phyloP scores from a whole-genome alignment of 441 rosid species.

The Breynia disticha region DNA sequence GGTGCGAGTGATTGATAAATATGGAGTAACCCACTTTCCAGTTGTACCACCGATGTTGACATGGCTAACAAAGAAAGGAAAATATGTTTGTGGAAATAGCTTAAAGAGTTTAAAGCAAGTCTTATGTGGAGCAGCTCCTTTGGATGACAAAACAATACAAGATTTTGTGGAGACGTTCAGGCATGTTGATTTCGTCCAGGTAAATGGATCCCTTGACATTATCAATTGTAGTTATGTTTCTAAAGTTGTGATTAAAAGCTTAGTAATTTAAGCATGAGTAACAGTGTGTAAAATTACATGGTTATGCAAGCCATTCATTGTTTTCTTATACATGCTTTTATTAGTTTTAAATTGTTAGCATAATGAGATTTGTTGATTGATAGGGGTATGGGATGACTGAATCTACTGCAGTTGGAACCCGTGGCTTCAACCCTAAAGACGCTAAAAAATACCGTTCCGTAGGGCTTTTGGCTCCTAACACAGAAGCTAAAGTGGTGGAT shows the following conservation, averaged over 20 bases:
- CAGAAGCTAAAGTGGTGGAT: slow-evolving; percentile 69
- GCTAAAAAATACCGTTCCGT: slow-evolving; percentile 43
- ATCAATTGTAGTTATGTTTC: not conserved
- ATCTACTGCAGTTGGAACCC: slow-evolving; percentile 77
- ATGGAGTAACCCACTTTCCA: slow-evolving; percentile 61
- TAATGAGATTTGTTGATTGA: slow-evolving; percentile 11
- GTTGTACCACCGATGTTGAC: slow-evolving; percentile 67
- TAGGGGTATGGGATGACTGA: slow-evolving; percentile 95
- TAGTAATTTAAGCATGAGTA: too few relatives aligned
- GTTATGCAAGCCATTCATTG: not conserved
- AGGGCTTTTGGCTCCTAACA: slow-evolving; percentile 79
- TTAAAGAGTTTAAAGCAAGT: slow-evolving; percentile 75
- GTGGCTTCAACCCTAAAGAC: slow-evolving; percentile 47
- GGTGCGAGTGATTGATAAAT: slow-evolving; percentile 38
- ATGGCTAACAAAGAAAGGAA: slow-evolving; percentile 36
- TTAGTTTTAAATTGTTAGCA: not conserved
- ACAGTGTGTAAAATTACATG: not conserved
- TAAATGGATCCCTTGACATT: slow-evolving; percentile 3
- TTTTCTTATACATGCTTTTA: slow-evolving; percentile 1
- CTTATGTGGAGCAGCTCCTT: slow-evolving; percentile 76
- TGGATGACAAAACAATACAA: slow-evolving; percentile 39
- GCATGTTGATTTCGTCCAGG: slow-evolving; percentile 82
- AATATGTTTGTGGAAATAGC: slow-evolving; percentile 23
- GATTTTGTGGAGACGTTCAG: slow-evolving; percentile 45
- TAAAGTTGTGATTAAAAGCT: not conserved